Conservation (phyloP, 225 moss, liverwort and hornwort species). For the Rhytidiadelphus loreus region DNA sequence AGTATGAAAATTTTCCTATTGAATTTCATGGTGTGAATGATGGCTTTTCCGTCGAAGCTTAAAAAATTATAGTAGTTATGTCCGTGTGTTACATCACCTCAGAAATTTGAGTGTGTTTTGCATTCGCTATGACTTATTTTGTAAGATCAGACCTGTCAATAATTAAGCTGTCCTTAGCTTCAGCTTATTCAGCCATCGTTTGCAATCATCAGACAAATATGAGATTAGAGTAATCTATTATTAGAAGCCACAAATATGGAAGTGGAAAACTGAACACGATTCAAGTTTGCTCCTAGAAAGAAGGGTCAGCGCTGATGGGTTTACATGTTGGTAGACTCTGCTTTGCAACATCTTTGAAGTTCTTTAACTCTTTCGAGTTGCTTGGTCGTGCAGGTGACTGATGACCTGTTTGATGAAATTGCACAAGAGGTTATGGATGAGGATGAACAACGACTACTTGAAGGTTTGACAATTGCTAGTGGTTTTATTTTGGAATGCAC, state of each 20-base stretch:
- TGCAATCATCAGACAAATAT: not conserved
- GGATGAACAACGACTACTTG: constrained; percentile 56
- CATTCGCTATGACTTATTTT: not conserved
- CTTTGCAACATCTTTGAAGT: not conserved
- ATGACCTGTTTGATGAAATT: constrained; percentile 94
- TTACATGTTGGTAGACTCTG: not conserved
- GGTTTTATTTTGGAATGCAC: not conserved
- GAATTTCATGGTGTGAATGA: not conserved
- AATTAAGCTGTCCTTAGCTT: not conserved
- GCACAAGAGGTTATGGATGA: constrained; percentile 97
- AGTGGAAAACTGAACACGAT: not conserved
- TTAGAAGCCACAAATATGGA: not conserved
- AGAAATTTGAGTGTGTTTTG: not conserved
- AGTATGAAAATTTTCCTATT: not conserved
- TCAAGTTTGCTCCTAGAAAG: not conserved
- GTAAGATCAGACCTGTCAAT: not conserved
- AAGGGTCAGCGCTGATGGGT: not conserved
- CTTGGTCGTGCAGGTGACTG: constrained; percentile 63
- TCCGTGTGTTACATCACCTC: not conserved
- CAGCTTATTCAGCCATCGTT: not conserved
- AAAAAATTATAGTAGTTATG: not conserved
- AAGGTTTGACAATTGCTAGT: constrained; percentile 42
- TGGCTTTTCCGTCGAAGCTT: not conserved
- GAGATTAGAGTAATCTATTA: not conserved
- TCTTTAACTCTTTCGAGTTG: not conserved